phyloP scores from a whole-genome alignment of 768 basidiomycete genomes.

The Guyanaporus albipodus region DNA sequence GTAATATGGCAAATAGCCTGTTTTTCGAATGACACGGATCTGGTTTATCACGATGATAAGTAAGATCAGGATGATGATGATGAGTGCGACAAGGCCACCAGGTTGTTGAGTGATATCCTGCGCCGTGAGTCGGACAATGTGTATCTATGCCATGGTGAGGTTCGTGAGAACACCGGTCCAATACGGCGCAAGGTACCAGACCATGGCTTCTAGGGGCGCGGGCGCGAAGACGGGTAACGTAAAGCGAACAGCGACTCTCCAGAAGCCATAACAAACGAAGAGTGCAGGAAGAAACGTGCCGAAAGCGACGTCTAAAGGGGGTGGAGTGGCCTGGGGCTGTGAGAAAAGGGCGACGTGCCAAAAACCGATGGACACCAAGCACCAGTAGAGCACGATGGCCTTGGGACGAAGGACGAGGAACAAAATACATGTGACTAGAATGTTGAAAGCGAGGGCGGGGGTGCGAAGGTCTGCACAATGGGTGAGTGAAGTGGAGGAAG shows the following conservation, averaged over 20 bases:
- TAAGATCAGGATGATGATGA: conserved; percentile 64
- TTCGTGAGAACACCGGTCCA: conserved; percentile 80
- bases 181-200: conserved; percentile 73
- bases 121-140: conserved; percentile 70
- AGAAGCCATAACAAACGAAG: conserved; percentile 76
- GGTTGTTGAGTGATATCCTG: conserved; percentile 61
- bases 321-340: conserved; percentile 63
- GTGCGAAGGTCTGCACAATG: conserved; percentile 71
- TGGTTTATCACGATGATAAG: conserved; percentile 66
- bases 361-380: conserved; percentile 76
- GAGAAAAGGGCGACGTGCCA: conserved; percentile 84
- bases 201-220: conserved; percentile 65
- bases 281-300: conserved; percentile 72
- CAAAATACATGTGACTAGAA: conserved; percentile 59
- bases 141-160: conserved; percentile 65
- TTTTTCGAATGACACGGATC: conserved; percentile 76
- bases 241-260: conserved; percentile 72
- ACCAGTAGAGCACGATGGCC: conserved; percentile 68
- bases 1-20: conserved; percentile 79
- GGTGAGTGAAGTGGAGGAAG: conserved; percentile 42
- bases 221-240: conserved; percentile 65
- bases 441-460: conserved; percentile 68
- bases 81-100: conserved; percentile 64
- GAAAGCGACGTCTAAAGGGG: conserved; percentile 69
- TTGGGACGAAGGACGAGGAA: conserved; percentile 72